Evolutionary conservation across 495 filamentous ascomycete genomes (phyloP), one percentile per base, ranked within the genome.

Genomic region (Tuber brumale): DNA sequence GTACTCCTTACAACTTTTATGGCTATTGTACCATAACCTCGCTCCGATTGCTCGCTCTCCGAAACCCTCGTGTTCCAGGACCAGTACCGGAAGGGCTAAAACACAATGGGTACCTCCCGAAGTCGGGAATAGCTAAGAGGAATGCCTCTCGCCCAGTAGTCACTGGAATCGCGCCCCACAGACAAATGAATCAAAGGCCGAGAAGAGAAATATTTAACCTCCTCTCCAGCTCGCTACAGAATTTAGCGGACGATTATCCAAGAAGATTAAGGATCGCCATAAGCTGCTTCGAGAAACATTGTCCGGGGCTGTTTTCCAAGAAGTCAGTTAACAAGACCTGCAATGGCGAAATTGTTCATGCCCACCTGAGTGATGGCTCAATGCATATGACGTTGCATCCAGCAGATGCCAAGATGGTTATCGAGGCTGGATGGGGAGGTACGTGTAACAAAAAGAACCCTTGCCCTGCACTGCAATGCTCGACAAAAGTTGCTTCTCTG

Each of bases 201-300:
- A 83, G 84, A 9, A 43, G 84, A 18, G 81, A 85, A 18, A 86
- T 89, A 76, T 91, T 78, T 45, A 90, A 84, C 78, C 84, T 39
- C 75, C 82, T 21, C 85, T 94, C 12, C 84, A 86, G 7, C 73
- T 80, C 84, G 23, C 83, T 94, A 21, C 85, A 87, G 66, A 75
- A 82, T 7, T 85, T 93, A n/a, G 85, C 86, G 18, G 77, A 81
- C 0, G 80, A 77, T 0, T 84, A 88, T 77, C 85, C 88, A 8
- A 82, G 86, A 6, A 82, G 84, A n/a, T 85, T 94, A 41, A 86
- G 87, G 69, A 86, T 89, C 23, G 90, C 87, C 9, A 91, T 87
- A 2, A 93, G 91, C 0, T 93, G 91, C 80, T 91, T 94, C 79
- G 93, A 95, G 81, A 94, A 94, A 83, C 89, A 93, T 81, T 90